A percentile compares a stretch with the other conserved stretches of the same genome.
Evolutionary conservation across 2,329 filamentous ascomycete species (phyloP).

Genomic region (Uncinocarpus reesii): DNA sequence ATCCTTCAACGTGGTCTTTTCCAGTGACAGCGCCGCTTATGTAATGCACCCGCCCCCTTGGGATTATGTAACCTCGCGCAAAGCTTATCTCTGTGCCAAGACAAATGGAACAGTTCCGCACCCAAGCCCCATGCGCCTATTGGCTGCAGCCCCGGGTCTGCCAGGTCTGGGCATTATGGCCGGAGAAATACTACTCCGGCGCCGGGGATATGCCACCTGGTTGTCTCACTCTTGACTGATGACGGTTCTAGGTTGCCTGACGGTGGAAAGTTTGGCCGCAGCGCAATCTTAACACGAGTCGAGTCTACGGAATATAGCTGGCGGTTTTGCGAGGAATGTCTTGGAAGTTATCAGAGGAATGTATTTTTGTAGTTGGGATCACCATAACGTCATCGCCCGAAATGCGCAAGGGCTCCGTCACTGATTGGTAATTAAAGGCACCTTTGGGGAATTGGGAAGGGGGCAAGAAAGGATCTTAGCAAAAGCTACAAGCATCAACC

Average conservation of each 20-base stretch:
- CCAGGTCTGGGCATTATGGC: not conserved
- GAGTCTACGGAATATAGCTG: no score
- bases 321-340: no score
- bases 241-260: no score
- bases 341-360: no score
- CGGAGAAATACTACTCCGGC: not conserved
- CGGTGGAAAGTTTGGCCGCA: no score
- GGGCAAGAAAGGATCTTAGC: not conserved
- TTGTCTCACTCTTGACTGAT: no score
- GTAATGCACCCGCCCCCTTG: not conserved
- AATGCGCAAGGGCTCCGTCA: not conserved
- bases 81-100: constrained; percentile 2
- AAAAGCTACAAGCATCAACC: constrained; percentile 1
- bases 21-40: not conserved
- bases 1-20: constrained; percentile 15
- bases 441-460: not conserved
- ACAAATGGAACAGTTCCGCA: not conserved
- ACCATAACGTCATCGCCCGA: not conserved
- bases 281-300: no score
- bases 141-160: not conserved
- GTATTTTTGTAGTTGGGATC: no score
- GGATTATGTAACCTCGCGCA: not conserved
- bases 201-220: no score
- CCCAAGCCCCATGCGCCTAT: not conserved
- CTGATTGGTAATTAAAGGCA: not conserved